Evolutionary conservation across 371 early-diverging fungal genomes (phyloP).

Genomic region (Mortierella sp.): DNA sequence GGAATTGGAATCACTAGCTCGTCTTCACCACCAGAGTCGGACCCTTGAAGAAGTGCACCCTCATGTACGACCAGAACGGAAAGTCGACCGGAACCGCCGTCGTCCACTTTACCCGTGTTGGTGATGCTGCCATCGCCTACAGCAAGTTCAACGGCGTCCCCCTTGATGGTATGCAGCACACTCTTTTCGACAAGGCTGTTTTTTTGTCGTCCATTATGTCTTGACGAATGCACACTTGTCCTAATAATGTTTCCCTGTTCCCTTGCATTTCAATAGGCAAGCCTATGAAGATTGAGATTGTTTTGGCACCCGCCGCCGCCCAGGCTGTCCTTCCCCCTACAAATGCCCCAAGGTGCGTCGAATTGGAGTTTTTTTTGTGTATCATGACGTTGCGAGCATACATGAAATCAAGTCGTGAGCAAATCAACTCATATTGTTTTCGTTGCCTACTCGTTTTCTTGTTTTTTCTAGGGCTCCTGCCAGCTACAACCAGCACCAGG

Average conservation of each 20-base stretch:
- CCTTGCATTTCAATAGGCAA: conserved; percentile 46
- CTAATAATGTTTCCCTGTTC: neutral
- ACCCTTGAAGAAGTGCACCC: conserved; percentile 71
- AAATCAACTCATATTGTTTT: neutral
- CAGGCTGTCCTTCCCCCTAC: conserved; percentile 39
- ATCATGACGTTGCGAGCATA: neutral
- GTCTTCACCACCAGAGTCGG: conserved; percentile 67
- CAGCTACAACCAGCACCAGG: conserved; percentile 21
- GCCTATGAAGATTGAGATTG: conserved; percentile 83
- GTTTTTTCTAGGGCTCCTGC: conserved; percentile 21
- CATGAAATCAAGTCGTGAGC: neutral
- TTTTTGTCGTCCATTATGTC: no score
- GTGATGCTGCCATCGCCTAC: conserved; percentile 72
- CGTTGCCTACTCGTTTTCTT: neutral
- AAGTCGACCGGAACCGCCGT: conserved; percentile 80
- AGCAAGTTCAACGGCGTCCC: conserved; percentile 77
- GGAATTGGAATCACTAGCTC: conserved; percentile 34
- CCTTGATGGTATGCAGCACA: conserved; percentile 67
- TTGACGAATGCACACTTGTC: neutral
- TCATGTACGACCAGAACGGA: conserved; percentile 80
- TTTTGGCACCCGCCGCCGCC: conserved; percentile 67
- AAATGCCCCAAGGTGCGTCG: conserved; percentile 35
- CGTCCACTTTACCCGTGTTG: conserved; percentile 70
- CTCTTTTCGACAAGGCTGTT: neutral
- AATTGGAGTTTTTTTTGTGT: neutral